Conservation (phyloP, 2,329 filamentous ascomycete species). For the Penicillium olsonii region DNA sequence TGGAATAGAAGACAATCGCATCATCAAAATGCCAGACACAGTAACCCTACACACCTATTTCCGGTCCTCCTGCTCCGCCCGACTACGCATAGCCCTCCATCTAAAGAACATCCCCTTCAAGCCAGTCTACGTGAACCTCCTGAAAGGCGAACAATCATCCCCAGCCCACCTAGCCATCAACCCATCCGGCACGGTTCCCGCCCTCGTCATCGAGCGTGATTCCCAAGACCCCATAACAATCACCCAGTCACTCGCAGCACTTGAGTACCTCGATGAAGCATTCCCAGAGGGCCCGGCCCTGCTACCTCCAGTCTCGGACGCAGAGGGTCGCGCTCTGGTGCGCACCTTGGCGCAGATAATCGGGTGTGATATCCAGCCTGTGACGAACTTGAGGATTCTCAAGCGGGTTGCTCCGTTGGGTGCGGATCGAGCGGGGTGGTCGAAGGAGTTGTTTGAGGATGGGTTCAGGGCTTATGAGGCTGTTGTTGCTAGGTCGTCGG, state of each 20-base stretch:
- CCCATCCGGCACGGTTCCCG: conserved; percentile 57
- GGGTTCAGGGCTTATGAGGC: conserved; percentile 61
- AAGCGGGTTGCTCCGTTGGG: conserved; percentile 51
- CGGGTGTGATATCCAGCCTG: conserved; percentile 60
- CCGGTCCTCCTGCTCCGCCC: conserved; percentile 63
- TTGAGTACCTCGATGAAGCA: conserved; percentile 64
- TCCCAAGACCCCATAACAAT: conserved; percentile 40
- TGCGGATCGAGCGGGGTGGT: conserved; percentile 52
- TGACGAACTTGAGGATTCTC: conserved; percentile 60
- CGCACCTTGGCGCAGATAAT: conserved; percentile 59
- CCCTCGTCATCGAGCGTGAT: conserved; percentile 47
- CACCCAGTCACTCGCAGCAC: conserved; percentile 60
- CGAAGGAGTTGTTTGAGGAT: conserved; percentile 51
- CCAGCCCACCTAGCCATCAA: conserved; percentile 52
- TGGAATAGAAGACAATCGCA: too few relatives aligned
- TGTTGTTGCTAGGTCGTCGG: conserved; percentile 40
- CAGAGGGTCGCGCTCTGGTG: conserved; percentile 50
- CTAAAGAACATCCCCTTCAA: conserved; percentile 56
- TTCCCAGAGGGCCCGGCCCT: conserved; percentile 47
- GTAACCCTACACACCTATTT: conserved; percentile 60
- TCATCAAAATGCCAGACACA: conserved; percentile 23
- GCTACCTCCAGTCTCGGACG: conserved; percentile 51
- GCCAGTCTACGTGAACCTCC: conserved; percentile 54
- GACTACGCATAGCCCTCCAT: conserved; percentile 61
- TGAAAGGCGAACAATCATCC: conserved; percentile 55